These are phyloP conservation scores for Mycena olivaceomarginata DNA, from an alignment of 768 basidiomycete genomes.

Conservation along the genomic window DNA sequence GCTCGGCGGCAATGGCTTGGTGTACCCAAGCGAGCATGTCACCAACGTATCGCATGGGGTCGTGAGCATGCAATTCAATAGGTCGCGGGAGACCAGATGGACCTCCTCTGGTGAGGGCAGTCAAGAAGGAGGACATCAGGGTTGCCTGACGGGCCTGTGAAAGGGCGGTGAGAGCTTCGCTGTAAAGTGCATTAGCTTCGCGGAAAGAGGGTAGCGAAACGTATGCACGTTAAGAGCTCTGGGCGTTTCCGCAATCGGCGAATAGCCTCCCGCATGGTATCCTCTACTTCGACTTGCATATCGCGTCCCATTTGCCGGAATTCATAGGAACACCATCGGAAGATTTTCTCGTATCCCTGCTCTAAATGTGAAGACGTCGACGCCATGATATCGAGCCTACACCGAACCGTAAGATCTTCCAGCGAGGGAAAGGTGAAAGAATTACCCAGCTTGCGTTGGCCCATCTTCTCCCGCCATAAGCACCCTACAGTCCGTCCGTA, in stretches of 20 bases:
- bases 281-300: slow-evolving; percentile 80
- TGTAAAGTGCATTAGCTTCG: slow-evolving; percentile 42
- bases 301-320: slow-evolving; percentile 89
- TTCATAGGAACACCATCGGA: slow-evolving; percentile 90
- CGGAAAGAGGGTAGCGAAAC: slow-evolving; percentile 39
- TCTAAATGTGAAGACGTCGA: slow-evolving; percentile 89
- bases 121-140: slow-evolving; percentile 87
- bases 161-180: slow-evolving; percentile 85
- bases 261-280: slow-evolving; percentile 83
- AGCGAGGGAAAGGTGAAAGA: not conserved
- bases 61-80: slow-evolving; percentile 98
- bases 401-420: slow-evolving; percentile 13
- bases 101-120: slow-evolving; percentile 92
- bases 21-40: slow-evolving; percentile 99
- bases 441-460: slow-evolving; percentile 85
- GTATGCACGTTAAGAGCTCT: slow-evolving; percentile 80
- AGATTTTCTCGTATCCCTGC: slow-evolving; percentile 92
- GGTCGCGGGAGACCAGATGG: slow-evolving; percentile 91
- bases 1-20: slow-evolving; percentile 95
- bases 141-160: slow-evolving; percentile 90
- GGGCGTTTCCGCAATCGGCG: slow-evolving; percentile 84
- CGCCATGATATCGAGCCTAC: slow-evolving; percentile 92
- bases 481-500: slow-evolving; percentile 89
- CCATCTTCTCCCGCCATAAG: slow-evolving; percentile 92
- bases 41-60: slow-evolving; percentile 96